Percentiles rank a stretch among this genome's conserved stretches.
These are phyloP conservation scores for Lentinus brumalis DNA, from an alignment of 768 basidiomycete genomes.

Conservation along the genomic window DNA sequence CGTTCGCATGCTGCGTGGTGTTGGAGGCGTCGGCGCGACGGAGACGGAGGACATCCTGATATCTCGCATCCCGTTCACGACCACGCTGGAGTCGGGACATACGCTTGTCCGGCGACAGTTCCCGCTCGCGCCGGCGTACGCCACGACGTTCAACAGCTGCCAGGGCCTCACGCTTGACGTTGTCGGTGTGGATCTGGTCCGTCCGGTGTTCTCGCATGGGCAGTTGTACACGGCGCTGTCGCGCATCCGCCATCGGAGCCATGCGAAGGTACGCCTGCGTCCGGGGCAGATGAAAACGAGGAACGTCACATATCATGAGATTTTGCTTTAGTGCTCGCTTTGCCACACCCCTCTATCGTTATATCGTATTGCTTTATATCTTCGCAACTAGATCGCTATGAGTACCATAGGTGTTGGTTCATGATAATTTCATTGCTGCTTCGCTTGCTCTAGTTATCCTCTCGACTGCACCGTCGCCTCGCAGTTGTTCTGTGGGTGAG, in stretches of 20 bases:
- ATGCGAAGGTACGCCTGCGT: slow-evolving; percentile 26
- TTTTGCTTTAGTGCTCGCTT: slow-evolving; percentile 18
- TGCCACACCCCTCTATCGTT: neutral
- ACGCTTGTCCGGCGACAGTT: slow-evolving; percentile 38
- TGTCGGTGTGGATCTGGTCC: slow-evolving; percentile 41
- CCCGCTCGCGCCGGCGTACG: slow-evolving; percentile 41
- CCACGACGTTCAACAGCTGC: slow-evolving; percentile 46
- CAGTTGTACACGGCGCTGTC: slow-evolving; percentile 36
- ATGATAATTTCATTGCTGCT: too few relatives aligned
- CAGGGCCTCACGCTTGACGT: slow-evolving; percentile 41
- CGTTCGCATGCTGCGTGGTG: slow-evolving; percentile 27
- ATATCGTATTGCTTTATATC: neutral
- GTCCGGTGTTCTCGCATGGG: slow-evolving; percentile 41
- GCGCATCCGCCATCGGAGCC: slow-evolving; percentile 29
- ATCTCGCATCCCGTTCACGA: slow-evolving; percentile 30
- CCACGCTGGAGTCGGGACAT: slow-evolving; percentile 28
- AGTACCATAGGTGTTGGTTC: too few relatives aligned
- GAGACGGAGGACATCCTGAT: slow-evolving; percentile 30
- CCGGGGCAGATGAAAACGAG: slow-evolving; percentile 24
- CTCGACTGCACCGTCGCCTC: too few relatives aligned
- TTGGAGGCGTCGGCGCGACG: slow-evolving; percentile 15
- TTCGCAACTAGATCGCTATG: neutral
- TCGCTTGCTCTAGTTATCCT: too few relatives aligned
- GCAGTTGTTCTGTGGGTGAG: too few relatives aligned
- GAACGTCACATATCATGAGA: slow-evolving; percentile 33